These are phyloP conservation scores for Filosporella fistucella DNA, from an alignment of 495 filamentous ascomycete species.

Conservation along the genomic window DNA sequence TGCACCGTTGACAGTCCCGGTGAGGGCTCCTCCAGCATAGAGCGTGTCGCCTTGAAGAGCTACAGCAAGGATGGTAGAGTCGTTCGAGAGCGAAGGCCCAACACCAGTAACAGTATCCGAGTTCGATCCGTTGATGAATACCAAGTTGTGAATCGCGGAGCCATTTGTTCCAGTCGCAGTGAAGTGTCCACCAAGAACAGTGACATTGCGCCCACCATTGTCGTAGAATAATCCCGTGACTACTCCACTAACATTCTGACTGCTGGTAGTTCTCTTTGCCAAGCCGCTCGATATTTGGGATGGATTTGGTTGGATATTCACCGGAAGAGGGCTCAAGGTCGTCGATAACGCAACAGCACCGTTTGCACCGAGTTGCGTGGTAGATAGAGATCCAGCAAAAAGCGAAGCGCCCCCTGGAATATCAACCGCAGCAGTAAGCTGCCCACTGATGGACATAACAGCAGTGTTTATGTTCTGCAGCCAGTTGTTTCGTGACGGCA, in stretches of 20 bases:
- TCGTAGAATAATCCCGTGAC: constrained; percentile 74
- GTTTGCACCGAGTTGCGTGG: constrained; percentile 59
- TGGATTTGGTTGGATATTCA: constrained; percentile 47
- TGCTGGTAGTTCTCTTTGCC: constrained; percentile 52
- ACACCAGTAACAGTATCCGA: constrained; percentile 66
- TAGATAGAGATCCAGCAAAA: constrained; percentile 74
- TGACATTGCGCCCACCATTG: constrained; percentile 65
- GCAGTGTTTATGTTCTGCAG: constrained; percentile 69
- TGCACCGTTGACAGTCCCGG: constrained; percentile 60
- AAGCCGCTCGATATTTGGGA: constrained; percentile 27
- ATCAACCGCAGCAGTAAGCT: constrained; percentile 62
- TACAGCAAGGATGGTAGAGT: constrained; percentile 73
- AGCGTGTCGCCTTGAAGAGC: constrained; percentile 62
- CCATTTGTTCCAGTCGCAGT: constrained; percentile 64
- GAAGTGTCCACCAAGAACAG: constrained; percentile 88
- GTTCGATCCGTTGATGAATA: constrained; percentile 58
- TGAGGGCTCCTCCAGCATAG: constrained; percentile 77
- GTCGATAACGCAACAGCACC: constrained; percentile 62
- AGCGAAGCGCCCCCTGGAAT: constrained; percentile 57
- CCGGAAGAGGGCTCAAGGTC: constrained; percentile 52
- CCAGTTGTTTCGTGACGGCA: constrained; percentile 88
- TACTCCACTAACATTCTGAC: constrained; percentile 54
- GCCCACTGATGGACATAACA: constrained; percentile 62
- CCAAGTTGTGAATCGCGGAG: constrained; percentile 69
- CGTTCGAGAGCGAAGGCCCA: constrained; percentile 54